Evolutionary conservation across 148 eudicot genomes (phyloP), one percentile per base, ranked within the genome.

Genomic region (Vaccinium macrocarpon): DNA sequence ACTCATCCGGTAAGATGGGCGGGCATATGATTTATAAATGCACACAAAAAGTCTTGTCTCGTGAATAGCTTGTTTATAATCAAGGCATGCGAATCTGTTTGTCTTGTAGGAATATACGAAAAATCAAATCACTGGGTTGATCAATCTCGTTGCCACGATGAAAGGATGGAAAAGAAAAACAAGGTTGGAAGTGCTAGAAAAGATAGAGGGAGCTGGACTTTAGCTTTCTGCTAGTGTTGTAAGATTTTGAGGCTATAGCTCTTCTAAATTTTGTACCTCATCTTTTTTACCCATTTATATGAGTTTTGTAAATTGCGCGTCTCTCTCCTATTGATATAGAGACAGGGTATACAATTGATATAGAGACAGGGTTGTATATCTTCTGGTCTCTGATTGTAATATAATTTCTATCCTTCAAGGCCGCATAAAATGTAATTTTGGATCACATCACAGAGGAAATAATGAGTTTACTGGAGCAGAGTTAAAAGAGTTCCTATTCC

Each of bases 91-190:
- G 16, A 64, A 49, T 29, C 56, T 42, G 32, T 23, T 48, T 66
- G 35, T 49, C 59, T 80, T 72, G 85, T 92, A 96, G 99, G 97
- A 96, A 89, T 96, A 93, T 79, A 91, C 88, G 62, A 96, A 92
- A 83, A 88, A 84, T 86, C 98, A 96, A 82, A 88, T 96, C 35
- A 85, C 88, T n/a, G 98, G 98, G 84, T 86, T 96, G 79, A 81
- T 96, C 46, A 96, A 96, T 86, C 98, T 96, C 68, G 98, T 96
- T 32, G 95, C 98, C 32, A 89, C 96, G 9, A 92, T 94, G 94
- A 94, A 96, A 88, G 90, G 98, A 19, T 96, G 98, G 98, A 96
- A 92, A 87, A 92, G 98, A 84, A 96, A 96, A 93, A 93, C 91
- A 77, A 90, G 95, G 87, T 88, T 96, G 85, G 98, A 94, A 89